Evolutionary conservation across 208 protist species (phyloP), one percentile per base, ranked within the genome.

Genomic region (Acanthamoeba triangularis): DNA sequence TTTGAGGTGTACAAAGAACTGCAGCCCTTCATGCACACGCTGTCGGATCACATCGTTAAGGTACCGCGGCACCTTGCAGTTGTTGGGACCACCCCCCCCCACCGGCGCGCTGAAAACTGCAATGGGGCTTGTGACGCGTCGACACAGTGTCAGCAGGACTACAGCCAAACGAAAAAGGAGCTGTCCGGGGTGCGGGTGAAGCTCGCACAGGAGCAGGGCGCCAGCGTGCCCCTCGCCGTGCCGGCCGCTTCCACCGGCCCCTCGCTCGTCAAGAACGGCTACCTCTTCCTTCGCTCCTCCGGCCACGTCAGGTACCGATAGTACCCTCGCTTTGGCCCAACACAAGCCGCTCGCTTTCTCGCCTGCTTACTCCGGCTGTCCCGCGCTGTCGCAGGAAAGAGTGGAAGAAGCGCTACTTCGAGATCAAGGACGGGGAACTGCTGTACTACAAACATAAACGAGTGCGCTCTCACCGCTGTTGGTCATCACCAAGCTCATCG

Each of bases 361-460:
- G 6, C 6, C 10, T 18, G 1, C 10, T 54, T 18, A 54, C 14
- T 11, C 3, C 16, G 23, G 23, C 23, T 30, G 0, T 1, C n/a
- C 30, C 10, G 8, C 65, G 30, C 23, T 37, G 30, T 85, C 25
- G 25, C 41, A 87, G 78, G 49, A 87, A 87, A 16, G 78, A 87
- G 28, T 87, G 78, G 78, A 87, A 87, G 78, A 87, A 59, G 28
- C 37, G 49, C 28, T 87, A 59, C 78, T 87, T 87, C 7, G 78
- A 61, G 49, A 30, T 87, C 47, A 87, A 87, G 78, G 49, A 87
- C 49, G 78, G 78, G 1, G 28, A 61, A 13, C 78, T 87, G 47
- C 37, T 87, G 78, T 59, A 87, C 78, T 87, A 61, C 78, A 47
- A 56, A 59, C 49, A 49, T 25, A 59, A 59, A 14, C 37, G 49